phyloP scores from a whole-genome alignment of 805 yeast species.

The Ogataea trehaloabstinens region DNA sequence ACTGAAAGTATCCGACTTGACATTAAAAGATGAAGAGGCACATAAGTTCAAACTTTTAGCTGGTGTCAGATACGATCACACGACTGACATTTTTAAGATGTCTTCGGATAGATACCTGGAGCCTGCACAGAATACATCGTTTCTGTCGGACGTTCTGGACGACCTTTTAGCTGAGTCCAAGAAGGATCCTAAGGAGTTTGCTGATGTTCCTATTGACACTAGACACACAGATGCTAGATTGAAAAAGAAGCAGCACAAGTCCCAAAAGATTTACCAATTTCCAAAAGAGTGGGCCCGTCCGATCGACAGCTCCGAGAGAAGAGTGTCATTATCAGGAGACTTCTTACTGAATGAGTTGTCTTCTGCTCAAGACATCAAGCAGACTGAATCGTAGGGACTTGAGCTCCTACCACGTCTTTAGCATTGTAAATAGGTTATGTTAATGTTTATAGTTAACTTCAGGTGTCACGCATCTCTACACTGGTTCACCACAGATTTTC shows the following conservation, averaged over 20 bases:
- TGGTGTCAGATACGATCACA: constrained; percentile 70
- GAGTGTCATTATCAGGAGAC: constrained; percentile 25
- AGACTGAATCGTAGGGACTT: constrained; percentile 1
- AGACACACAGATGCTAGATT: constrained; percentile 59
- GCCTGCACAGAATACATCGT: constrained; percentile 83
- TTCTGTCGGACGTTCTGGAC: constrained; percentile 61
- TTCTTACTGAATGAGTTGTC: constrained; percentile 23
- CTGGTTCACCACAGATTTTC: too few relatives aligned
- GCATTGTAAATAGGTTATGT: constrained; percentile 1
- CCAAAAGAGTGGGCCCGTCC: constrained; percentile 82
- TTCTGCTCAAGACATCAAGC: constrained; percentile 5
- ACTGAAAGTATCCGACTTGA: constrained; percentile 53
- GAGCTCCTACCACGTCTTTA: constrained; percentile 5
- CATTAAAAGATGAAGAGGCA: constrained; percentile 46
- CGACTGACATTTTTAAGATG: constrained; percentile 58
- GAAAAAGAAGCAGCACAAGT: constrained; percentile 37
- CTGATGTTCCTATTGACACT: constrained; percentile 78
- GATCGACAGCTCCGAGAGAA: constrained; percentile 61
- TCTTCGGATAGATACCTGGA: constrained; percentile 65
- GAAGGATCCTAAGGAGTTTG: constrained; percentile 56
- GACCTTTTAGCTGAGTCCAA: constrained; percentile 64
- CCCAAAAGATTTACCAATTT: constrained; percentile 44
- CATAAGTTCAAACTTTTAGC: constrained; percentile 81
- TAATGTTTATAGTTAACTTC: constrained; percentile 7
- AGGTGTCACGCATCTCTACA: constrained; percentile 9